Evolutionary conservation across 2,329 filamentous ascomycete species (phyloP).

Genomic region (Paraphaeosphaeria minitans): DNA sequence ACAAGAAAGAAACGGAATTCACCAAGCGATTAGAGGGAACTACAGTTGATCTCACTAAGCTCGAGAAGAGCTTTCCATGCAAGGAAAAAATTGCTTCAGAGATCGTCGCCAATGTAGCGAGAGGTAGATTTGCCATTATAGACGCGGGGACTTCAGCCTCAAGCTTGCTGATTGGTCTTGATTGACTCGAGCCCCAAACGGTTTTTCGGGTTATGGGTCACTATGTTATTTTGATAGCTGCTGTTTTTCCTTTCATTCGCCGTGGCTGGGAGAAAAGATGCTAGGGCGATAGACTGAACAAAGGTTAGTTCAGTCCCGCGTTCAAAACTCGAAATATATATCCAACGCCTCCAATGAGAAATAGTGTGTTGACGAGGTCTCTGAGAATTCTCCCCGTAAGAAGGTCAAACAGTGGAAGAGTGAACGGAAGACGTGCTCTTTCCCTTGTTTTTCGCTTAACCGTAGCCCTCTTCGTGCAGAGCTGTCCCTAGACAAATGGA

Average conservation of each 20-base stretch:
- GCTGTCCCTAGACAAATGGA: too few species aligned
- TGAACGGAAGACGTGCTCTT: too few species aligned
- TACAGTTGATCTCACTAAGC: constrained; percentile 16
- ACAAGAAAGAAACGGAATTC: constrained; percentile 32
- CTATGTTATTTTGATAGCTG: constrained; percentile 8
- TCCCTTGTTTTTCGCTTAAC: too few species aligned
- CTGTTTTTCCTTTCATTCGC: constrained; percentile 12
- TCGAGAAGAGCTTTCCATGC: constrained; percentile 24
- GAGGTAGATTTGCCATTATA: constrained; percentile 32
- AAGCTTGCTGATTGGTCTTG: constrained; percentile 27
- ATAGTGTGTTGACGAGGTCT: too few species aligned
- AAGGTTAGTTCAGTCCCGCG: too few species aligned
- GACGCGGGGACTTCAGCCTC: constrained; percentile 21
- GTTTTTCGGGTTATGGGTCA: constrained; percentile 17
- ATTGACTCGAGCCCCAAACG: constrained; percentile 30
- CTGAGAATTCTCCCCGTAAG: too few species aligned
- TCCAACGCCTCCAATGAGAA: too few species aligned
- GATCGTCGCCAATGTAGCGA: constrained; percentile 24
- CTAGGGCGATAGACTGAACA: constrained; percentile 3
- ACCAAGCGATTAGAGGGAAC: constrained; percentile 36
- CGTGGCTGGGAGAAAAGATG: not conserved
- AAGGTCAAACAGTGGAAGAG: too few species aligned
- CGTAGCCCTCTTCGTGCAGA: too few species aligned
- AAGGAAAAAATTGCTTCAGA: constrained; percentile 25
- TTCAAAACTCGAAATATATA: too few species aligned